Evolutionary conservation across 305 asterid genomes (phyloP).

Genomic region (Fraxinus velutina): DNA sequence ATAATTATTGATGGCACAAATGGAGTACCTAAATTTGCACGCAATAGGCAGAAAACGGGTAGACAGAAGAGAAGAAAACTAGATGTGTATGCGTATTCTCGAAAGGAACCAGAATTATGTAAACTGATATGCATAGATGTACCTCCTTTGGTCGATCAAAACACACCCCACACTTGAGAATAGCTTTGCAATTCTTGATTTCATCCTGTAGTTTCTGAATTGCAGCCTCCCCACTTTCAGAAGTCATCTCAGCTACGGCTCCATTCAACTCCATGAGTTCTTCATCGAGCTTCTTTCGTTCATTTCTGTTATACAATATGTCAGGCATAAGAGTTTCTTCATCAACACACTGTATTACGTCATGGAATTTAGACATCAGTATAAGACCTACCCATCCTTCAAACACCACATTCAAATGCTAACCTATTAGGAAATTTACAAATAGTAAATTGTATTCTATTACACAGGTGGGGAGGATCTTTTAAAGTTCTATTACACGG

Average conservation of each 20-base stretch:
- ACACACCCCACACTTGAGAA: conserved; percentile 95
- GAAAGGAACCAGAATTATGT: not conserved
- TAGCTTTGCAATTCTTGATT: conserved; percentile 83
- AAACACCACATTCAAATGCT: not conserved
- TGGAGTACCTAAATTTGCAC: not conserved
- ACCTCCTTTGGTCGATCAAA: conserved; percentile 97
- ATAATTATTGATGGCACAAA: not conserved
- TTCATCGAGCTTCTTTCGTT: conserved; percentile 76
- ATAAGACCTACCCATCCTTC: conserved; percentile 6
- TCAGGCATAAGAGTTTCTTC: not conserved
- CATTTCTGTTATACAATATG: conserved; percentile 47
- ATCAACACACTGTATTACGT: not conserved
- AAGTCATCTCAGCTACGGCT: conserved; percentile 55
- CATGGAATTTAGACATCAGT: conserved; percentile 5
- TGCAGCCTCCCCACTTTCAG: conserved; percentile 85
- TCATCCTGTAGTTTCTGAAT: conserved; percentile 80
- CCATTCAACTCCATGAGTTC: conserved; percentile 60
- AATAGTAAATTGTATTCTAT: not conserved
- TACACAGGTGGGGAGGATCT: not conserved
- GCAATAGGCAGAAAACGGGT: not conserved
- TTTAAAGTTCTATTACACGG: not conserved
- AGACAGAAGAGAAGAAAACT: not conserved
- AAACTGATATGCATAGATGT: conserved; percentile 7
- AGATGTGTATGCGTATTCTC: not conserved
- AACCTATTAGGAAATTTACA: not conserved